Conservation (phyloP, 2,329 filamentous ascomycete genomes). For the Fusarium mundagurra region DNA sequence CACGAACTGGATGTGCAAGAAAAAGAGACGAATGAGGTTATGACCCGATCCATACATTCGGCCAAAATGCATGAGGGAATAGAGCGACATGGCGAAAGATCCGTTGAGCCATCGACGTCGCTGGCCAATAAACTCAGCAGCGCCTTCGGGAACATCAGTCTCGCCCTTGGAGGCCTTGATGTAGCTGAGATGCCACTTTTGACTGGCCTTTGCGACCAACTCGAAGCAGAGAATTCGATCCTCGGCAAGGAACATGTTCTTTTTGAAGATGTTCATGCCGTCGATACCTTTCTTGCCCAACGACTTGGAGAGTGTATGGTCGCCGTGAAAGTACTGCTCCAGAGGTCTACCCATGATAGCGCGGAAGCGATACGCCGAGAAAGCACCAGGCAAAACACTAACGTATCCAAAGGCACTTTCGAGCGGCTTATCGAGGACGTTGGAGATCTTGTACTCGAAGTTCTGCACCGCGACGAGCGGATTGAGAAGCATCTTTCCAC, state of each 20-base stretch:
- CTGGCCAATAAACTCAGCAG: slow-evolving; percentile 37
- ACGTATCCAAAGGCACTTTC: slow-evolving; percentile 42
- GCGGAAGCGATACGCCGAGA: slow-evolving; percentile 39
- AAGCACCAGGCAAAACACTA: slow-evolving; percentile 38
- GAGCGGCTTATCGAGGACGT: slow-evolving; percentile 39
- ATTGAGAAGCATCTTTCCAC: slow-evolving; percentile 37
- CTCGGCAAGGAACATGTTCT: slow-evolving; percentile 42
- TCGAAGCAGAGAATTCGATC: slow-evolving; percentile 41
- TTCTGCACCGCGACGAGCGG: slow-evolving; percentile 41
- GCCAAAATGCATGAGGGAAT: slow-evolving; percentile 40
- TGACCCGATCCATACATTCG: slow-evolving; percentile 38
- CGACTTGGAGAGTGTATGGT: slow-evolving; percentile 39
- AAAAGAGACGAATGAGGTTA: slow-evolving; percentile 37
- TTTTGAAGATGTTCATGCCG: slow-evolving; percentile 43
- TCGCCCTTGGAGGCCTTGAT: slow-evolving; percentile 41
- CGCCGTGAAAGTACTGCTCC: slow-evolving; percentile 41
- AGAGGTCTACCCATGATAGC: slow-evolving; percentile 39
- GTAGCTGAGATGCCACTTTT: slow-evolving; percentile 42
- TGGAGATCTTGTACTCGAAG: slow-evolving; percentile 42
- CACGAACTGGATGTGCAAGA: slow-evolving; percentile 38
- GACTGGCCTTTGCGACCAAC: slow-evolving; percentile 38
- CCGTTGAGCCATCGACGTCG: slow-evolving; percentile 40
- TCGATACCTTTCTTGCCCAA: slow-evolving; percentile 41
- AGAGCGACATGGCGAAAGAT: slow-evolving; percentile 40
- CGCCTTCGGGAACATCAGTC: slow-evolving; percentile 39